A percentile compares a stretch with the other conserved stretches of the same genome.
These are phyloP conservation scores for Ogataea neopini DNA, from an alignment of 805 yeast genomes.

Conservation along the genomic window DNA sequence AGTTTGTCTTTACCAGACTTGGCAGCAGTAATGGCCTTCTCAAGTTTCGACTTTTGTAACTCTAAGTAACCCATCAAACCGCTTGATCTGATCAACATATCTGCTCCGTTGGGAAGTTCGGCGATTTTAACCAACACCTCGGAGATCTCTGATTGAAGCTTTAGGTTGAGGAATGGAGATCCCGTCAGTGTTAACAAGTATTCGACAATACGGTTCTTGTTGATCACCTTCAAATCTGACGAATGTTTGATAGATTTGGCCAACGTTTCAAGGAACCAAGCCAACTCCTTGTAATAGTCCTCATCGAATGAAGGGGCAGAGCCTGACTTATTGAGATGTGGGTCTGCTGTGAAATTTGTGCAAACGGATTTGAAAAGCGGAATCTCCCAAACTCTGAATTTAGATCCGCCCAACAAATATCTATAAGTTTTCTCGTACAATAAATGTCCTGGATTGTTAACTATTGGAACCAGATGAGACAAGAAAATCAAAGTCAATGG, in stretches of 20 bases:
- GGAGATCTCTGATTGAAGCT: slow-evolving; percentile 42
- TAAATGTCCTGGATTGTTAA: slow-evolving; percentile 70
- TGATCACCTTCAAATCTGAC: slow-evolving; percentile 55
- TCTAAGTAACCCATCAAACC: slow-evolving; percentile 47
- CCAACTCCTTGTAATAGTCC: slow-evolving; percentile 54
- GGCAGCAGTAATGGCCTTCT: slow-evolving; percentile 12
- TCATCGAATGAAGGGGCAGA: slow-evolving; percentile 40
- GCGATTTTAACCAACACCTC: slow-evolving; percentile 49
- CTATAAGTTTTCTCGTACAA: slow-evolving; percentile 70
- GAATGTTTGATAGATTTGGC: slow-evolving; percentile 46
- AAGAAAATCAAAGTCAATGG: slow-evolving; percentile 56
- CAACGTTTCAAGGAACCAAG: slow-evolving; percentile 64
- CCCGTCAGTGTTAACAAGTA: slow-evolving; percentile 58
- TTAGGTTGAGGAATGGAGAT: slow-evolving; percentile 49
- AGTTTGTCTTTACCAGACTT: slow-evolving; percentile 16
- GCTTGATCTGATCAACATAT: slow-evolving; percentile 57
- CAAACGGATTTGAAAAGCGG: slow-evolving; percentile 47
- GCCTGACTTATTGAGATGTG: slow-evolving; percentile 21
- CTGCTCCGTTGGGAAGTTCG: slow-evolving; percentile 57
- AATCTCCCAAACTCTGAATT: slow-evolving; percentile 40
- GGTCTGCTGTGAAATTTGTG: slow-evolving; percentile 27
- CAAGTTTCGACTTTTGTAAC: slow-evolving; percentile 14
- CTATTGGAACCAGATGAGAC: slow-evolving; percentile 55
- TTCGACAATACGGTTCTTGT: slow-evolving; percentile 61
- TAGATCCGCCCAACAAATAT: slow-evolving; percentile 62